Percentiles rank a stretch among this genome's conserved stretches.
Evolutionary conservation across 768 basidiomycete species (phyloP).

Genomic region (Amanita subjunquillea): DNA sequence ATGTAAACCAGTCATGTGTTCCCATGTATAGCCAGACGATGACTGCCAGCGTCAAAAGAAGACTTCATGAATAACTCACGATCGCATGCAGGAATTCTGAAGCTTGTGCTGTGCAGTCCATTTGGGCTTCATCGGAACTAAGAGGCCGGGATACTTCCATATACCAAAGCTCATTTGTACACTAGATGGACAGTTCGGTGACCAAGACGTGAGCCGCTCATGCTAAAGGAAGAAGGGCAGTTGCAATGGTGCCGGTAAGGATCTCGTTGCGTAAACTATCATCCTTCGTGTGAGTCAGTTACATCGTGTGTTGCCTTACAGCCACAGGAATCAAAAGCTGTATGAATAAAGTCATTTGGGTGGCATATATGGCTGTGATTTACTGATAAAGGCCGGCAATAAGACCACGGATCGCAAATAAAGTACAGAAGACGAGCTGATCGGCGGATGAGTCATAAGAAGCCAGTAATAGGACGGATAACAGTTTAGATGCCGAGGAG

Average conservation of each 20-base stretch:
- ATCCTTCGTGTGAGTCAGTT: not conserved
- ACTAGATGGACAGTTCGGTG: not conserved
- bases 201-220: not conserved
- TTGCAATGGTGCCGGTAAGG: not conserved
- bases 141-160: slow-evolving; percentile 6
- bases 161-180: not conserved
- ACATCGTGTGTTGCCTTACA: not conserved
- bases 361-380: not conserved
- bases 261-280: not conserved
- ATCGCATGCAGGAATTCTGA: slow-evolving; percentile 3
- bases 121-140: slow-evolving; percentile 11
- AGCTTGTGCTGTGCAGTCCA: slow-evolving; percentile 5
- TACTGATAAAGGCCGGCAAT: not conserved
- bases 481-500: slow-evolving; percentile 4
- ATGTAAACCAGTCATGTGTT: not conserved
- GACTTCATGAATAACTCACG: not conserved
- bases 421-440: slow-evolving; percentile 10
- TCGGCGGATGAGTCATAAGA: slow-evolving; percentile 13
- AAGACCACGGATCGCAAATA: slow-evolving; percentile 1
- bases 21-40: not conserved
- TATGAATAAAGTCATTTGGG: not conserved
- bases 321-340: not conserved
- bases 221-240: not conserved
- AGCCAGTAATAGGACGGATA: not conserved
- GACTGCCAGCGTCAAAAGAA: not conserved